These are phyloP conservation scores for Colletotrichum filicis DNA, from an alignment of 2,329 filamentous ascomycete species.

Conservation along the genomic window DNA sequence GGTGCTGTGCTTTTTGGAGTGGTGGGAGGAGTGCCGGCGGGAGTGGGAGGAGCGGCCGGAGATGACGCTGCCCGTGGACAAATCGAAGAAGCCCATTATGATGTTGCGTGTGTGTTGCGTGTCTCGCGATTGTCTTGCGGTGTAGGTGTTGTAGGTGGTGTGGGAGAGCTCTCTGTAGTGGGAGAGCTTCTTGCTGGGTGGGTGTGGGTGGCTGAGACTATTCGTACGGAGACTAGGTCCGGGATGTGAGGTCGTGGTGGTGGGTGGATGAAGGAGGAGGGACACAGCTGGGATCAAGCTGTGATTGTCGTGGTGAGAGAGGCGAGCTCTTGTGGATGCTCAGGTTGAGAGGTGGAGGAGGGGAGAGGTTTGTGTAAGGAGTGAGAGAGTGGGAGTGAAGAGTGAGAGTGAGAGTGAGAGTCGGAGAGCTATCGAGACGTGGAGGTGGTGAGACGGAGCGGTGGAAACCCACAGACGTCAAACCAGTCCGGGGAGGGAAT, in stretches of 20 bases:
- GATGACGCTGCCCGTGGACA: constrained; percentile 35
- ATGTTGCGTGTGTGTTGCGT: background rate
- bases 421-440: background rate
- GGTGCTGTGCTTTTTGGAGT: constrained; percentile 16
- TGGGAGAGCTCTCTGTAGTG: background rate
- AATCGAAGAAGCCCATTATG: constrained; percentile 37
- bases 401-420: background rate
- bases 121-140: background rate
- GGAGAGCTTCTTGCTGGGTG: background rate
- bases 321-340: too few species aligned
- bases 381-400: background rate
- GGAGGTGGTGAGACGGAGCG: background rate
- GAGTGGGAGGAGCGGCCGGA: constrained; percentile 35
- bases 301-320: background rate
- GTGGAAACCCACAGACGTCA: constrained; percentile 12
- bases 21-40: constrained; percentile 33
- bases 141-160: too few species aligned
- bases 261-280: background rate
- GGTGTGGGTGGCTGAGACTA: background rate
- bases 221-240: background rate
- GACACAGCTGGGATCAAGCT: background rate
- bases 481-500: background rate
- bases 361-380: background rate
- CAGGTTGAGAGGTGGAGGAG: background rate
- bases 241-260: background rate